Evolutionary conservation across 2,329 filamentous ascomycete species (phyloP), one percentile per base, ranked within the genome.

Genomic region (Colletotrichum orbiculare): DNA sequence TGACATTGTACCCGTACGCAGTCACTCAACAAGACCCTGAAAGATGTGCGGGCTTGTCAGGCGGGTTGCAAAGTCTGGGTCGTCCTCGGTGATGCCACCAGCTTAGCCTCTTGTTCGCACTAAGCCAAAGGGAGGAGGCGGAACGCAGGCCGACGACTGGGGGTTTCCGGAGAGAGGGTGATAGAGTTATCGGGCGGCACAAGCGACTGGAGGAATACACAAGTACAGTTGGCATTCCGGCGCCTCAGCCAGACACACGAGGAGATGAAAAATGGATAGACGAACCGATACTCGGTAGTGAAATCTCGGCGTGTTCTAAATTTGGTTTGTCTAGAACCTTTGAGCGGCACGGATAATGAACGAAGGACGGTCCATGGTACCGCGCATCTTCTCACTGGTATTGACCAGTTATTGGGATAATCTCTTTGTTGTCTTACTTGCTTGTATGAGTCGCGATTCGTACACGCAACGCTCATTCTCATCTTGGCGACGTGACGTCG

Each of bases 251-350:
- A 66, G 52, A 56, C 42, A 37, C 47, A 53, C 12, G 39, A 57
- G 46, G 53, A 65, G 62, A 65, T 65, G 58, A 65, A 62, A 62
- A 62, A 11, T 53, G 62, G 58, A 60, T 38, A 66, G 53, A 42
- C 41, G 11, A 47, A 49, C 43, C 34, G 63, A 63, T 63, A 53
- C 63, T 63, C 42, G 52, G 39, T 34, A 53, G 53, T n/a, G 37
- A 39, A 63, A 57, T 66, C 53, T 54, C 59, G 58, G 52, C 63
- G 41, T 57, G 52, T 66, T 66, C 63, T 63, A 57, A 43, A 66
- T 66, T 48, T 66, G 42, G 43, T 66, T 47, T 42, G 48, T 57
- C 37, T 57, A 38, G 37, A 45, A 11, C 37, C 42, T n/a, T 45
- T 46, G 41, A 15, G 35, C 39, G 60, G 48, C 47, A 15, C 38